These are phyloP conservation scores for Effrenium voratum DNA, from an alignment of 73 alveolate species.

Conservation along the genomic window DNA sequence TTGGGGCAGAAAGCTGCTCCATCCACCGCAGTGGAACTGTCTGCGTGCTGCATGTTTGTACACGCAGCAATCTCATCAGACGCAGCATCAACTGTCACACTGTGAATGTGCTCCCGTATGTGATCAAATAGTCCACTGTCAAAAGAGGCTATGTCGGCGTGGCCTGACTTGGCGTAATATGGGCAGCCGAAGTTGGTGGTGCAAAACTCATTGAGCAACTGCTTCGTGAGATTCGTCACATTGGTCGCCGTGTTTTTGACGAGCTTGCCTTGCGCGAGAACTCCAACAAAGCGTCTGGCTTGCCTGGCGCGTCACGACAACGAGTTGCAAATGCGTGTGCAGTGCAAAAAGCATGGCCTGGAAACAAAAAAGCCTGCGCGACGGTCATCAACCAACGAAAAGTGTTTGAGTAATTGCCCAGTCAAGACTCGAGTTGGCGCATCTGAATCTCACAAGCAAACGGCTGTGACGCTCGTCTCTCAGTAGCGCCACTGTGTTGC, in stretches of 20 bases:
- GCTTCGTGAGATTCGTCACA: background rate
- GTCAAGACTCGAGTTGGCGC: background rate
- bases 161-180: background rate
- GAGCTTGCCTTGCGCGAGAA: slow-evolving; percentile 33
- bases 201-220: background rate
- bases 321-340: background rate
- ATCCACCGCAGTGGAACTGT: background rate
- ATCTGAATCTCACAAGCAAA: background rate
- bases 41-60: background rate
- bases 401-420: background rate
- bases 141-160: background rate
- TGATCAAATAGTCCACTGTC: background rate
- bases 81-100: slow-evolving; percentile 38
- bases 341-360: too few relatives aligned
- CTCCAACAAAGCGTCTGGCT: slow-evolving; percentile 14
- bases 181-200: background rate
- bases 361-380: background rate
- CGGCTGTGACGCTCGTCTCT: slow-evolving; percentile 33
- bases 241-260: slow-evolving; percentile 20
- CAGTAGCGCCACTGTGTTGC: background rate
- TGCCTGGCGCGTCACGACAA: background rate
- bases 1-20: slow-evolving; percentile 2
- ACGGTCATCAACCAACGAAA: background rate
- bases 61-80: background rate
- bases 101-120: slow-evolving; percentile 18